These are phyloP conservation scores for Phycomyces blakesleeanus DNA, from an alignment of 192 early-diverging fungal species.

Conservation along the genomic window DNA sequence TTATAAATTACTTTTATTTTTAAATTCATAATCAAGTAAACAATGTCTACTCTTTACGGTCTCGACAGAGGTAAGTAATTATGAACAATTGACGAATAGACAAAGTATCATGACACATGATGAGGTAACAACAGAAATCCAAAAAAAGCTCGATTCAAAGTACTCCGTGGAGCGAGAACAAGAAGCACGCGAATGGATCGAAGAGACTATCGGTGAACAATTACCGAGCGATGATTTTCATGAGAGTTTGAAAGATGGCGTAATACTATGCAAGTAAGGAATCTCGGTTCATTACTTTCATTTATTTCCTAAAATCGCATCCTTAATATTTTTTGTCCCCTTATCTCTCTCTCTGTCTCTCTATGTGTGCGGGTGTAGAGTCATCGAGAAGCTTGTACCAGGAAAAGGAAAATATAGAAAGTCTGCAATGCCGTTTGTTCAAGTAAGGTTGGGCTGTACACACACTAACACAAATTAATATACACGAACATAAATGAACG, in stretches of 20 bases:
- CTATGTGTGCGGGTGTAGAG: too few species aligned
- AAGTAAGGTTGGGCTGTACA: slow-evolving; percentile 32
- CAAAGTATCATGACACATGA: background rate
- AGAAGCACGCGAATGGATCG: slow-evolving; percentile 72
- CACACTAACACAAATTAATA: too few species aligned
- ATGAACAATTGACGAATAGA: background rate
- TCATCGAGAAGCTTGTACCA: slow-evolving; percentile 52
- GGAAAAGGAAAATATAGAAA: slow-evolving; percentile 54
- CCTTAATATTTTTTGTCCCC: background rate
- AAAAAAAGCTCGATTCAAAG: slow-evolving; percentile 31
- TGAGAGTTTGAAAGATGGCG: slow-evolving; percentile 72
- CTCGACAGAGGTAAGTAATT: slow-evolving; percentile 35
- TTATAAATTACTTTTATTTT: too few species aligned
- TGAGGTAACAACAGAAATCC: slow-evolving; percentile 30
- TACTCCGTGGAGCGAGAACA: slow-evolving; percentile 40
- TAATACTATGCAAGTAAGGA: slow-evolving; percentile 69
- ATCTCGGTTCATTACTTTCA: background rate
- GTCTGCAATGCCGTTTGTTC: slow-evolving; percentile 73
- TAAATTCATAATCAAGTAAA: background rate
- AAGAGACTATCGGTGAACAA: slow-evolving; percentile 50
- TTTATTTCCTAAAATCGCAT: background rate
- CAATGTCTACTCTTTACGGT: slow-evolving; percentile 36
- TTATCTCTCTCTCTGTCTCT: too few species aligned
- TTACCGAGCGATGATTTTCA: slow-evolving; percentile 55
- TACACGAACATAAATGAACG: too few species aligned